A percentile compares a stretch with the other conserved stretches of the same genome.
phyloP scores from a whole-genome alignment of 2,329 filamentous ascomycete species.

The Colletotrichum sp. region DNA sequence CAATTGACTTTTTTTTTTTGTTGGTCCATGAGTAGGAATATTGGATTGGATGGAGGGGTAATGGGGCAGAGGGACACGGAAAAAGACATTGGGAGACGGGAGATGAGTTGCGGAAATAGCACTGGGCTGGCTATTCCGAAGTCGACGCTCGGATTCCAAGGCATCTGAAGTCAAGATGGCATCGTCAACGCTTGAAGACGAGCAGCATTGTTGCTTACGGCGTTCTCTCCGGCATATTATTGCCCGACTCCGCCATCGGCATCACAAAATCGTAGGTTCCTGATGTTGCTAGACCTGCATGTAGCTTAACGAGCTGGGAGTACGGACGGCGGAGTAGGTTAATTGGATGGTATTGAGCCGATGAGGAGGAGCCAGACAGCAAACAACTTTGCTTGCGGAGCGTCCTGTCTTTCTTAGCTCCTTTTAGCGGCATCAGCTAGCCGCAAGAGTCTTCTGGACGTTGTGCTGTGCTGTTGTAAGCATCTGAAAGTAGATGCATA shows the following conservation, averaged over 20 bases:
- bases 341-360: not conserved
- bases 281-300: not conserved
- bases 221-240: not conserved
- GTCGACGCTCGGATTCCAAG: not conserved
- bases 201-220: not conserved
- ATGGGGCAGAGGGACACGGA: not conserved
- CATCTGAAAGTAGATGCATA: not conserved
- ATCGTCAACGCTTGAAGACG: not conserved
- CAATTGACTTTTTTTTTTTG: not conserved
- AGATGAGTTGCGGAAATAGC: not conserved
- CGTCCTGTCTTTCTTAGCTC: not conserved
- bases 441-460: not conserved
- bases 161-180: not conserved
- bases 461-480: not conserved
- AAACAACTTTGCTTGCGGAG: not conserved
- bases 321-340: not conserved
- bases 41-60: not conserved
- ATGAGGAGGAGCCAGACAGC: not conserved
- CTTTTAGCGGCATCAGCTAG: not conserved
- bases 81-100: not conserved
- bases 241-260: not conserved
- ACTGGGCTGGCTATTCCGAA: not conserved
- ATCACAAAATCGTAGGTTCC: not conserved
- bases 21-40: not conserved
- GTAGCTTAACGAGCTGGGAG: not conserved